These are phyloP conservation scores for Pichia rugopelliculosa DNA, from an alignment of 805 yeast species.

Conservation along the genomic window DNA sequence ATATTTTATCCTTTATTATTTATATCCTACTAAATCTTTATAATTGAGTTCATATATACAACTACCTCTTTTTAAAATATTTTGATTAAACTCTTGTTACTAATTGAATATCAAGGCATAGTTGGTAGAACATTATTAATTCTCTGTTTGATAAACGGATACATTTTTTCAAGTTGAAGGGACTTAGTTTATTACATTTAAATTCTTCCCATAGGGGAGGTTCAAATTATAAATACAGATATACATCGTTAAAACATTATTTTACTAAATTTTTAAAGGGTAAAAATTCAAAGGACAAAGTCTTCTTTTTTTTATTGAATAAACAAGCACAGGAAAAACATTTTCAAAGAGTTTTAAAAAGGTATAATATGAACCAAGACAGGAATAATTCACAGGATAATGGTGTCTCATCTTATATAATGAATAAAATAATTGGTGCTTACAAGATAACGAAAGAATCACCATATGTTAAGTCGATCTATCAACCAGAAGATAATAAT, in stretches of 20 bases:
- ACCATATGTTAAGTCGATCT: conserved; percentile 39
- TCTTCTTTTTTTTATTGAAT: conserved; percentile 20
- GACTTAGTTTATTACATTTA: not conserved
- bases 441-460: conserved; percentile 44
- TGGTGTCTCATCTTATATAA: conserved; percentile 18
- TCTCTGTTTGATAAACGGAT: too few species aligned
- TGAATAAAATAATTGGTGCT: conserved; percentile 39
- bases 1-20: too few species aligned
- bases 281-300: conserved; percentile 20
- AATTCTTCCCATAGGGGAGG: conserved; percentile 7
- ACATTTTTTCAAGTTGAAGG: conserved; percentile 4
- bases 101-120: too few species aligned
- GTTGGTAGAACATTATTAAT: too few species aligned
- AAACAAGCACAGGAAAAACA: conserved; percentile 15
- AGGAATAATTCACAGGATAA: conserved; percentile 12
- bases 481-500: conserved; percentile 17
- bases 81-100: too few species aligned
- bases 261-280: not conserved
- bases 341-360: conserved; percentile 9
- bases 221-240: not conserved
- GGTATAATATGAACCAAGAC: not conserved
- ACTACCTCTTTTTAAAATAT: too few species aligned
- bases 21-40: too few species aligned
- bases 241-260: not conserved
- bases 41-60: too few species aligned